Conservation (phyloP, 768 basidiomycete genomes). For the Pleurotus djamor region DNA sequence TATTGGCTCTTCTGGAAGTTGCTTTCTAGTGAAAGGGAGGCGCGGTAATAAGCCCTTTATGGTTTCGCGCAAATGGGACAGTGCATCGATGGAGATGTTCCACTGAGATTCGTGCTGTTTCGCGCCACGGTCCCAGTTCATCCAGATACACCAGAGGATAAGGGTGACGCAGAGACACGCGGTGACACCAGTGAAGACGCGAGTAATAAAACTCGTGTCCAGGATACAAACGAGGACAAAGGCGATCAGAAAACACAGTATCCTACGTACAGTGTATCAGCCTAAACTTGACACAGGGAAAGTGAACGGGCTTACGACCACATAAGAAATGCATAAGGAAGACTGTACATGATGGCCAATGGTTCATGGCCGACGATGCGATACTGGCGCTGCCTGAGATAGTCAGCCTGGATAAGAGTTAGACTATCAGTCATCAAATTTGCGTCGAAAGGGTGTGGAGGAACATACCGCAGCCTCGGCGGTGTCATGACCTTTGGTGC, state of each 20-base stretch:
- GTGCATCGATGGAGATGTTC: background rate
- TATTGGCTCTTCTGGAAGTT: background rate
- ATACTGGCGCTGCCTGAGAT: conserved; percentile 14
- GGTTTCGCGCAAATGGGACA: background rate
- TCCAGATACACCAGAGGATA: conserved; percentile 25
- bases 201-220: conserved; percentile 18
- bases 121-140: conserved; percentile 14
- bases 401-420: conserved; percentile 24
- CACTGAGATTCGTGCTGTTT: background rate
- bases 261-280: conserved; percentile 15
- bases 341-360: conserved; percentile 35
- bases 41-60: background rate
- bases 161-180: conserved; percentile 17
- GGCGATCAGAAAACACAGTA: conserved; percentile 28
- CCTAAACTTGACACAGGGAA: background rate
- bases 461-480: conserved; percentile 28
- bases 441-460: too few relatives aligned
- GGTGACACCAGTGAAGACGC: conserved; percentile 19
- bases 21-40: background rate
- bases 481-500: conserved; percentile 24
- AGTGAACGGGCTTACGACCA: conserved; percentile 28
- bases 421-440: too few relatives aligned
- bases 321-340: conserved; percentile 37
- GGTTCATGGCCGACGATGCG: conserved; percentile 26
- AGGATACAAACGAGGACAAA: conserved; percentile 27